phyloP scores from a whole-genome alignment of 176 grass and related monocot genomes.

The Musa beccarii region DNA sequence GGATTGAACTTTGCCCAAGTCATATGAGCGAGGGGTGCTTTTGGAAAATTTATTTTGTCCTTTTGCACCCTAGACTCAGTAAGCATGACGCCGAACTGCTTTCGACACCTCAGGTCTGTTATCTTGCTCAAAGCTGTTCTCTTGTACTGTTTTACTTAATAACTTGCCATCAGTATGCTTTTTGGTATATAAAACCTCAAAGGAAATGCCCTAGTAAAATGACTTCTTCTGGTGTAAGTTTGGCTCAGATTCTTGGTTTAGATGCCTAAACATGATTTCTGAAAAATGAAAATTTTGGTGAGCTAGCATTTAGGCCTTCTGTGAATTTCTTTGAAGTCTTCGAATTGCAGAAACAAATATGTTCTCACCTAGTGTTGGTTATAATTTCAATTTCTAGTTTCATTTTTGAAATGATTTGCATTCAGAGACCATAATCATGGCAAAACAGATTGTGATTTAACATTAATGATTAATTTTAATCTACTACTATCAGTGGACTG shows the following conservation, averaged over 20 bases:
- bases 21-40: conserved; percentile 81
- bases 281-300: background rate
- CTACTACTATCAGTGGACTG: background rate
- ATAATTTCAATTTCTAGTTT: background rate
- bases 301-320: background rate
- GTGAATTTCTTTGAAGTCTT: background rate
- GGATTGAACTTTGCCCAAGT: conserved; percentile 71
- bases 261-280: no score
- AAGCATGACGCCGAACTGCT: conserved; percentile 52
- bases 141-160: background rate
- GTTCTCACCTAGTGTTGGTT: background rate
- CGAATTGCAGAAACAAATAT: background rate
- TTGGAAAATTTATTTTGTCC: conserved; percentile 92
- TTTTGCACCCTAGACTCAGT: conserved; percentile 65
- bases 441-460: background rate
- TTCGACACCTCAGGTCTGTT: conserved; percentile 60
- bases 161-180: background rate
- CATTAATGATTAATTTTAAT: background rate
- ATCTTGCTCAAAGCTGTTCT: background rate
- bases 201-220: background rate
- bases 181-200: background rate
- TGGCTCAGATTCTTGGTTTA: background rate
- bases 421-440: background rate
- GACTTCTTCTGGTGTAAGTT: background rate
- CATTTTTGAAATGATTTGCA: background rate